Base-by-base conservation (phyloP, 2,329 filamentous ascomycete species). In the Aspergillus puulaauensis region DNA sequence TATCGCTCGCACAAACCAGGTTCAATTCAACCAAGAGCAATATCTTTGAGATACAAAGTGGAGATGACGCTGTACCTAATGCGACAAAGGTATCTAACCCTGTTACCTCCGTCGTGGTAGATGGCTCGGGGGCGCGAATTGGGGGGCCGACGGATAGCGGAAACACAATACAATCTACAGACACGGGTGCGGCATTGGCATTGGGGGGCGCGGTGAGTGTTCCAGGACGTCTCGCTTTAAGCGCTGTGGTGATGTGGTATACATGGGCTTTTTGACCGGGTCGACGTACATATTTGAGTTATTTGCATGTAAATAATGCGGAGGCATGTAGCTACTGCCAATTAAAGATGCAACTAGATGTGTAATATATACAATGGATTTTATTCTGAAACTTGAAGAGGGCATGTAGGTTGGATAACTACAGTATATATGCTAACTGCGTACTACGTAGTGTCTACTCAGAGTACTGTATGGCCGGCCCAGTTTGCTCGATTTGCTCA, bases 1-100 rank as follows among this genome's bases (percentile, higher is more conserved):
- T 87, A 63, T 83, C 81, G 2, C 71, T 87, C 19, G 85, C 84
- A 3, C 83, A 84, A 64, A 86, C 85, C 3, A 81, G 81, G 60
- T 86, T 86, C 76, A 85, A 86, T 66, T 75, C 81, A 7, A 82
- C 81, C 0, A 63, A 64, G 4, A 66, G 72, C 48, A 76, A 82
- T 59, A 71, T 87, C 47, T 58, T 80, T 57, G 84, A 86, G 64
- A 87, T 87, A 54, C 75, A 76, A 7, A 75, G 75, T 15, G 81
- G 80, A 3, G 63, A 73, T 3, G 62, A 73, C 39, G 78, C 79
- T 9, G 77, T 86, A 2, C 84, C 84, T 0, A 75, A 77, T 45
- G 83, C 84, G 6, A 81, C 79, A 0, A 68, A 64, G n/a, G 83
- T 85, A 1, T 44, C 75, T 1, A 77, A 79, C 47, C 77, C 83